phyloP scores from a whole-genome alignment of 2,329 filamentous ascomycete genomes.

The Zopfia rhizophila region DNA sequence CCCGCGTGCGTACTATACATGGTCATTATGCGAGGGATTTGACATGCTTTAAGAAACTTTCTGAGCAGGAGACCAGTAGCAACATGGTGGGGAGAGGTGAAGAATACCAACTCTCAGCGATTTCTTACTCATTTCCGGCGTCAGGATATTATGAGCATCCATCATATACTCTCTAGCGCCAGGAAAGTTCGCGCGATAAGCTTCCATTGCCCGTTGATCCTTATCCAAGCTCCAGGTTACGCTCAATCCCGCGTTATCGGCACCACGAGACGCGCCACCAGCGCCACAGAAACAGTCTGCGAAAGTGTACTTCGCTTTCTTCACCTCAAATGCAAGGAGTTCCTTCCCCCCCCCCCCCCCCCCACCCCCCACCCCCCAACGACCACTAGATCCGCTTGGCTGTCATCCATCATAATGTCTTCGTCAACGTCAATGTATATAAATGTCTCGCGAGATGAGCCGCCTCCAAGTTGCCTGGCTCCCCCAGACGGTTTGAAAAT shows the following conservation, averaged over 20 bases:
- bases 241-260: conserved; percentile 23
- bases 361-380: too few relatives aligned
- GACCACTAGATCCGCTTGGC: not conserved
- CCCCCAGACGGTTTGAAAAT: not conserved
- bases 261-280: conserved; percentile 36
- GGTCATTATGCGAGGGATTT: conserved; percentile 6
- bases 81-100: conserved; percentile 32
- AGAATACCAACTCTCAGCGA: conserved; percentile 26
- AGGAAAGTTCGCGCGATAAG: conserved; percentile 27
- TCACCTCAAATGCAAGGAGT: not conserved
- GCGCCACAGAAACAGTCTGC: conserved; percentile 33
- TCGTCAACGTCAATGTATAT: conserved; percentile 4
- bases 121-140: not conserved
- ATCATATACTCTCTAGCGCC: conserved; percentile 11
- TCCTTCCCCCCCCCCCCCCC: too few relatives aligned
- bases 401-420: not conserved
- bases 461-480: not conserved
- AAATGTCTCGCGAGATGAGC: not conserved
- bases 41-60: conserved; percentile 19
- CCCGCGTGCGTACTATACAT: conserved; percentile 23
- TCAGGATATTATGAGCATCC: conserved; percentile 30
- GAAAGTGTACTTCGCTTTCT: conserved; percentile 16
- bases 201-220: conserved; percentile 21
- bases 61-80: conserved; percentile 28
- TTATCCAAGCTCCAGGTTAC: conserved; percentile 30